Base-by-base conservation (phyloP, 495 filamentous ascomycete genomes). In the Hypoxylon crocopeplum region DNA sequence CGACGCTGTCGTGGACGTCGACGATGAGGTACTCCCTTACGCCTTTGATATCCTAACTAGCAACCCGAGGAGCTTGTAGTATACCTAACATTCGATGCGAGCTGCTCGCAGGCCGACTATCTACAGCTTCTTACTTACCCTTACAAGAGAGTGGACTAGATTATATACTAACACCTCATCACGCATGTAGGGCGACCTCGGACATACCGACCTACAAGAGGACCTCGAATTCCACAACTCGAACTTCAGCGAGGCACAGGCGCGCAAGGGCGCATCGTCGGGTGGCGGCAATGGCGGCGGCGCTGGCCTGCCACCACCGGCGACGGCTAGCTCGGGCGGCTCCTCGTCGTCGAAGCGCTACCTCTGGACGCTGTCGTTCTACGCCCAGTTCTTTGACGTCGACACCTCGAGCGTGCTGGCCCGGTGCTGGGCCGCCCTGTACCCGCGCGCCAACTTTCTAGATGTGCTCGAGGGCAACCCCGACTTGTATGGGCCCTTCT, bases 171-270 rank as follows among this genome's bases (percentile, higher is more conserved):
- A 19, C 37, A 44, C 25, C 7, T 7, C 11, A 37, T 15, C 15
- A 24, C 34, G 39, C 52, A 40, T 64, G 33, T 64, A 98, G 91
- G 94, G 94, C 73, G 94, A 98, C 78, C 88, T 98, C 56, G 94
- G 94, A 66, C 91, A 97, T 76, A 98, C 94, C 27, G 94, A 98
- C 74, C 86, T 98, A 10, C 90, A 97, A 80, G 93, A 96, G 70
- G 95, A 98, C 78, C 92, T 98, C 60, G 95, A 98, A 83, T 98
- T 98, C 79, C 94, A 98, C 82, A 86, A 89, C 64, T 96, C 92
- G 36, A 83, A 74, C 70, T 82, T 80, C 73, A 71, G 66, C 59
- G 72, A 75, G 79, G 85, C 75, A 82, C 83, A 51, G 77, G 81
- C 73, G 71, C 75, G 77, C 64, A 81, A 84, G 55, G 77, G 82